Base-by-base conservation (phyloP, 495 filamentous ascomycete species). In the Poronia punctata region DNA sequence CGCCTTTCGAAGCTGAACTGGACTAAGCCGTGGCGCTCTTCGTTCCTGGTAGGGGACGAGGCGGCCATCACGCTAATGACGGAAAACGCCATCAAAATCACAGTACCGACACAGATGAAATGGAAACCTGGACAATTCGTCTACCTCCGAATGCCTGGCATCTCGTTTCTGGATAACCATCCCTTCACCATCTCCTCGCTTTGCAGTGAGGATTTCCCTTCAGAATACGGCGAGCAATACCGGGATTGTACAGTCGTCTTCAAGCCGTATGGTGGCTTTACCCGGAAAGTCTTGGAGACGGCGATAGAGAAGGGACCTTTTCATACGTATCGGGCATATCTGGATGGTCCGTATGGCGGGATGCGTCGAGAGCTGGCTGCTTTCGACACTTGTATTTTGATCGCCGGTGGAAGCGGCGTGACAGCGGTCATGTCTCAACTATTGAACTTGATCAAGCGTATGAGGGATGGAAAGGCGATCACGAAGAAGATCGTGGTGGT, bases 71-170 rank as follows among this genome's bases (percentile, higher is more conserved):
- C 85, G 4, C 63, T 94, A 24, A 84, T 97, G 60, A 83, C 84
- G 12, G 86, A 95, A 50, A 87, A 92, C 50, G 86, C 88, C 24
- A 79, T 97, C 60, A 95, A 96, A 52, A 74, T 97, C 40, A 96
- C 89, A 2, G 80, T 97, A 20, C 85, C 90, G 1, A 95, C 90
- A 5, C 83, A 88, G 56, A 83, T 95, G 76, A 81, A 75, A 46
- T 97, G 90, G 90, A 79, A 78, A 50, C 88, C 90, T 4, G 92
- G 90, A 12, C 90, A 97, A 60, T 95, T 90, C 47, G 84, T 97
- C 17, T 97, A 96, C 53, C 70, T 97, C 7, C 77, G 92, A 32
- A 89, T 97, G 79, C 90, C 90, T 0, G 84, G 86, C 2, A 86
- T 97, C 47, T 86, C 86, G 0, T 56, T 92, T 19, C 78, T 95